A percentile compares a stretch with the other conserved stretches of the same genome.
Evolutionary conservation across 441 rosid genomes (phyloP).

Genomic region (Capsella rubella): DNA sequence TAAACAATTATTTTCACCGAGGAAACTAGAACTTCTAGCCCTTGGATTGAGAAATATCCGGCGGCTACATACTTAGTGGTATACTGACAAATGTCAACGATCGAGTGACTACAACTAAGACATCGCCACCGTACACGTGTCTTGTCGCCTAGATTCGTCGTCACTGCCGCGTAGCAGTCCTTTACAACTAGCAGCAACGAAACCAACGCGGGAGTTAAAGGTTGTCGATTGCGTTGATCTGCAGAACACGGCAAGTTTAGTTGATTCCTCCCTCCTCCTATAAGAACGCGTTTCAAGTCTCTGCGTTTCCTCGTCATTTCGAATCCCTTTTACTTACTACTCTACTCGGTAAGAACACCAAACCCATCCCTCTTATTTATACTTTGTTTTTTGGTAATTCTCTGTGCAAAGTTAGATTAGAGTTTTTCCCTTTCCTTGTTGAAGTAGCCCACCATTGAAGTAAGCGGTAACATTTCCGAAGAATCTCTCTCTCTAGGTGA

Average conservation of each 20-base stretch:
- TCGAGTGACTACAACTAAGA: neutral
- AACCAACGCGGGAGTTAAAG: constrained; percentile 20
- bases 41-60: constrained; percentile 27
- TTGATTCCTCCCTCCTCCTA: constrained; percentile 12
- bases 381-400: neutral
- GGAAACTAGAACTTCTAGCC: constrained; percentile 23
- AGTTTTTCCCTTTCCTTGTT: neutral
- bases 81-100: constrained; percentile 1
- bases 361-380: constrained; percentile 21
- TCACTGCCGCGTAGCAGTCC: constrained; percentile 30
- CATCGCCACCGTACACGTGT: constrained; percentile 30
- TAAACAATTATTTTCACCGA: neutral
- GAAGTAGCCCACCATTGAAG: constrained; percentile 5
- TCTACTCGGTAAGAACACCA: constrained; percentile 16
- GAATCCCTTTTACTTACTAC: neutral
- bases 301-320: constrained; percentile 23
- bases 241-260: constrained; percentile 33
- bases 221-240: constrained; percentile 7
- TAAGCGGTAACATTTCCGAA: constrained; percentile 10
- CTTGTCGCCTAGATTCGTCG: neutral
- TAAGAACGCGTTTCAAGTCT: constrained; percentile 24
- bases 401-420: neutral
- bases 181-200: constrained; percentile 19
- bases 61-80: neutral
- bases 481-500: constrained; percentile 24